Percentiles rank a stretch among this genome's conserved stretches.
Conservation (phyloP, 2,329 filamentous ascomycete genomes). For the Davidsoniella australis region DNA sequence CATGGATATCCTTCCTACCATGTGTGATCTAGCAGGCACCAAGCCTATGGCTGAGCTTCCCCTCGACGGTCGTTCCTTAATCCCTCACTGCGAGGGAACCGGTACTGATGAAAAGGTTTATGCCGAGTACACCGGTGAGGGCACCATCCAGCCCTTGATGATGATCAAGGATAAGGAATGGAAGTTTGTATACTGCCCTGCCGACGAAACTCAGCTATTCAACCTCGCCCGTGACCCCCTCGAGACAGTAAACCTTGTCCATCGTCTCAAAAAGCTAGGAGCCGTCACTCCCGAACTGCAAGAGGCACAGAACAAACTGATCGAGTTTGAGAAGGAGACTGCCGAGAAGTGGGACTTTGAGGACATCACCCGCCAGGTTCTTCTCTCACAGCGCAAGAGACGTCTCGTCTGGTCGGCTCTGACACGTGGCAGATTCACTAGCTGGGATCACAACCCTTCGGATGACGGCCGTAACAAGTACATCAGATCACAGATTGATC, state of each 20-base stretch:
- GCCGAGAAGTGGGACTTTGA: conserved; percentile 65
- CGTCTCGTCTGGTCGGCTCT: conserved; percentile 67
- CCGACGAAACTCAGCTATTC: conserved; percentile 71
- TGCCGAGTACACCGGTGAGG: conserved; percentile 89
- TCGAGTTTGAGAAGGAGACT: conserved; percentile 58
- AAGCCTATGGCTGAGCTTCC: conserved; percentile 55
- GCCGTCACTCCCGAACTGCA: conserved; percentile 19
- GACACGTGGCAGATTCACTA: conserved; percentile 55
- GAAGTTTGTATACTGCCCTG: conserved; percentile 81
- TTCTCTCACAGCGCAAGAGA: conserved; percentile 62
- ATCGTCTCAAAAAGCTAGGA: conserved; percentile 23
- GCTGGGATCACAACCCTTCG: conserved; percentile 72
- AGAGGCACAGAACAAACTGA: conserved; percentile 32
- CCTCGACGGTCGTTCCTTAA: conserved; percentile 67
- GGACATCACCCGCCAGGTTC: conserved; percentile 55
- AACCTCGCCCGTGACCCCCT: conserved; percentile 59
- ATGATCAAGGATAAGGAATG: conserved; percentile 83
- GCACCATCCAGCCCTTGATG: conserved; percentile 73
- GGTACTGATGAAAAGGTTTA: conserved; percentile 69
- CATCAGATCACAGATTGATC: conserved; percentile 66
- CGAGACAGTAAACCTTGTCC: conserved; percentile 59
- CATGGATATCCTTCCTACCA: conserved; percentile 74
- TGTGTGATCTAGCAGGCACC: conserved; percentile 65
- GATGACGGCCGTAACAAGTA: conserved; percentile 58
- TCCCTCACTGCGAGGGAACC: conserved; percentile 54